phyloP scores from a whole-genome alignment of 1,139 yeast species.

The Suzukiozyma palmioleophila region DNA sequence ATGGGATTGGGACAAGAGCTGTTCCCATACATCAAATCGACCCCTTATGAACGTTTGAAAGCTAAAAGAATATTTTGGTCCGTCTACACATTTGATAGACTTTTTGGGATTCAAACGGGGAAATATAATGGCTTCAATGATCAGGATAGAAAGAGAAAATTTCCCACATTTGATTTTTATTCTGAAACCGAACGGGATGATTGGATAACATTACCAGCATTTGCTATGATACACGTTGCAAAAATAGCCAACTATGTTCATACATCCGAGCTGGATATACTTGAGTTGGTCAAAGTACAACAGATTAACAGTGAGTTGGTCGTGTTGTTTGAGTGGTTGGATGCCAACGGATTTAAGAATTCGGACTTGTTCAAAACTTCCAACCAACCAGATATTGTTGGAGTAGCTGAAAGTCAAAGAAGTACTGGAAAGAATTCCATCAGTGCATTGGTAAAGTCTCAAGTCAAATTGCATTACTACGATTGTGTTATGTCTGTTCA shows the following conservation, averaged over 20 bases:
- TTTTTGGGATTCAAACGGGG: constrained; percentile 54
- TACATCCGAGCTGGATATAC: constrained; percentile 22
- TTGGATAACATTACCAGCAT: constrained; percentile 52
- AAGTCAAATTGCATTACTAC: constrained; percentile 38
- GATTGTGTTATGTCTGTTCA: constrained; percentile 36
- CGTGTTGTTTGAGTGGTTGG: constrained; percentile 29
- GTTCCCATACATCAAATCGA: constrained; percentile 15
- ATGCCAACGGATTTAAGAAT: constrained; percentile 33
- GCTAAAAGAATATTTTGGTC: constrained; percentile 56
- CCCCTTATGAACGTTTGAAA: constrained; percentile 47
- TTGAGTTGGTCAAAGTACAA: constrained; percentile 27
- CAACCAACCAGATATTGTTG: constrained; percentile 5
- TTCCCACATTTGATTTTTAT: constrained; percentile 31
- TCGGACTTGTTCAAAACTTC: constrained; percentile 21
- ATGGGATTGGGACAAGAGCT: constrained; percentile 46
- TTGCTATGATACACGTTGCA: constrained; percentile 44
- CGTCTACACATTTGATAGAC: constrained; percentile 52
- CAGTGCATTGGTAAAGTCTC: constrained; percentile 29
- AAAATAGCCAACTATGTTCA: constrained; percentile 34
- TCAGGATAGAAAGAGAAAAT: constrained; percentile 26
- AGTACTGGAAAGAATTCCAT: constrained; percentile 5
- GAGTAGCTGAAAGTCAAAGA: constrained; percentile 6
- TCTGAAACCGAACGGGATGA: constrained; percentile 37
- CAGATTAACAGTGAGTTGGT: constrained; percentile 32
- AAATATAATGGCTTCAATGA: constrained; percentile 40